Evolutionary conservation across 75 land plant genomes (phyloP).

Genomic region (Picea glauca): DNA sequence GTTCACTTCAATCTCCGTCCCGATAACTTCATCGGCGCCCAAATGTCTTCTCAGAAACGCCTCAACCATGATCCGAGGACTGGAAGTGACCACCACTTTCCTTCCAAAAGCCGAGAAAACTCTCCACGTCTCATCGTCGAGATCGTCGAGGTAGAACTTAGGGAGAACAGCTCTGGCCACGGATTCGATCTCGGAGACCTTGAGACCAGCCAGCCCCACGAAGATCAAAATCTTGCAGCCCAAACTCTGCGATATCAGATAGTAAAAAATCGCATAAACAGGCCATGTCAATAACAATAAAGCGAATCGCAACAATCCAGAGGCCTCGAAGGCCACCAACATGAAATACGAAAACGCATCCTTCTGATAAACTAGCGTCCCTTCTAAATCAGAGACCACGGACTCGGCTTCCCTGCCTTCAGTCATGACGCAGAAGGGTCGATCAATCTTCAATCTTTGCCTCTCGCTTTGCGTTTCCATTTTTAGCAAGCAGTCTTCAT

Average conservation of each 20-base stretch:
- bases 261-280: slow-evolving; percentile 35
- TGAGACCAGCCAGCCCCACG: slow-evolving; percentile 55
- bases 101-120: slow-evolving; percentile 48
- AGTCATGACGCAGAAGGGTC: neutral
- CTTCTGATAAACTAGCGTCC: slow-evolving; percentile 44
- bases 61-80: slow-evolving; percentile 88
- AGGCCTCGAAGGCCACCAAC: slow-evolving; percentile 88
- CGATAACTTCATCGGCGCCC: slow-evolving; percentile 75
- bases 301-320: slow-evolving; percentile 61
- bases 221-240: slow-evolving; percentile 55
- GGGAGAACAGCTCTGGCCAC: slow-evolving; percentile 89
- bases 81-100: slow-evolving; percentile 61
- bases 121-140: slow-evolving; percentile 67
- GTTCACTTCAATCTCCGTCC: slow-evolving; percentile 65
- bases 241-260: slow-evolving; percentile 22
- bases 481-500: no score
- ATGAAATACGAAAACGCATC: slow-evolving; percentile 83
- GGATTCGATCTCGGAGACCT: slow-evolving; percentile 56
- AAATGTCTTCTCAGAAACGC: slow-evolving; percentile 71
- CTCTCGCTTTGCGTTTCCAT: no score
- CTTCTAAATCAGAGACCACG: slow-evolving; percentile 68
- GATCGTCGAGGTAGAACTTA: slow-evolving; percentile 85
- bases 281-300: slow-evolving; percentile 74
- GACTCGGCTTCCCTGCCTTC: slow-evolving; percentile 12
- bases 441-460: no score